These are phyloP conservation scores for Hypoxylon trugodes DNA, from an alignment of 495 filamentous ascomycete species.

Conservation along the genomic window DNA sequence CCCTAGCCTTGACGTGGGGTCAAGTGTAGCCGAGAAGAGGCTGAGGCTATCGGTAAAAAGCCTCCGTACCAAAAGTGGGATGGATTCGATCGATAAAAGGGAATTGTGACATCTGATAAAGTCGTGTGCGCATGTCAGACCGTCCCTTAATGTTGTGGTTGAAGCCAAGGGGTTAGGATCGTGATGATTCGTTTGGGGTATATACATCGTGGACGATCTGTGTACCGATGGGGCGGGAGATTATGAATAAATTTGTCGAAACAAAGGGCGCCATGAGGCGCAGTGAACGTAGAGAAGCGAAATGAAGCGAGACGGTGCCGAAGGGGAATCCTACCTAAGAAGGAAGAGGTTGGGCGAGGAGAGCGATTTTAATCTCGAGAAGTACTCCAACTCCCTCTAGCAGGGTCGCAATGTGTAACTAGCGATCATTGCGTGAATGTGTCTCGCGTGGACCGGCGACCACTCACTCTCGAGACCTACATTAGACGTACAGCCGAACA, in stretches of 20 bases:
- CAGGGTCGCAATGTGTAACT: slow-evolving; percentile 39
- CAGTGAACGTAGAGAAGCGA: slow-evolving; percentile 30
- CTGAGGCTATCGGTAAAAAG: slow-evolving; percentile 9
- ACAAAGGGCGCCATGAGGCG: slow-evolving; percentile 30
- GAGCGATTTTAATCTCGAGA: slow-evolving; percentile 35
- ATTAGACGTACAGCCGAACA: slow-evolving; percentile 23
- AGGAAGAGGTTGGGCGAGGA: slow-evolving; percentile 23
- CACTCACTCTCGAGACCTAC: slow-evolving; percentile 24
- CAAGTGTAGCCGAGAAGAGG: slow-evolving; percentile 4
- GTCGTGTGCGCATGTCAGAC: slow-evolving; percentile 4
- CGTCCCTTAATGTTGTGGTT: slow-evolving; percentile 14
- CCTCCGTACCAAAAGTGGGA: neutral
- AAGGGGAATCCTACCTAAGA: slow-evolving; percentile 19
- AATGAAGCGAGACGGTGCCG: slow-evolving; percentile 9
- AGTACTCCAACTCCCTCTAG: slow-evolving; percentile 17
- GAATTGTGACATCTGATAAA: slow-evolving; percentile 7
- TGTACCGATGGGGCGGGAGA: slow-evolving; percentile 13
- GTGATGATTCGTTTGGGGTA: slow-evolving; percentile 27
- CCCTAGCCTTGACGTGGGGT: slow-evolving; percentile 8
- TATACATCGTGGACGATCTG: slow-evolving; percentile 31
- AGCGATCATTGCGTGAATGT: slow-evolving; percentile 29
- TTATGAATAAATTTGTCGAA: slow-evolving; percentile 20
- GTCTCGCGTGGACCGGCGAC: slow-evolving; percentile 35
- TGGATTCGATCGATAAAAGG: slow-evolving; percentile 15
- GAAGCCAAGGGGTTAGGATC: slow-evolving; percentile 19